These are phyloP conservation scores for Penicillium coprophilum DNA, from an alignment of 495 filamentous ascomycete genomes.

Conservation along the genomic window DNA sequence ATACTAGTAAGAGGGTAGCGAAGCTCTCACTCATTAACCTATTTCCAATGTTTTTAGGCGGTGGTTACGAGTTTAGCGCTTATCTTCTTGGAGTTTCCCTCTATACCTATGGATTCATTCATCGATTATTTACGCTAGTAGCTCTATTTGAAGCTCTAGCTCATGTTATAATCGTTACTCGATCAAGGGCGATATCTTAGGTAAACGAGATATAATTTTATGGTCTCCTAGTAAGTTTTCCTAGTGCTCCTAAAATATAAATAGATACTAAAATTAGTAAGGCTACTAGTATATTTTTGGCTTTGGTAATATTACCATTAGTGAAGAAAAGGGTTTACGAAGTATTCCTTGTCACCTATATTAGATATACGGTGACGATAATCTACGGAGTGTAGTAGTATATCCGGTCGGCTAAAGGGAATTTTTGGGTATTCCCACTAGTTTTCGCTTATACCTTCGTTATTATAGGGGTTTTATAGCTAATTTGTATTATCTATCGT, in stretches of 20 bases:
- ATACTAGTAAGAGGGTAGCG: slow-evolving; percentile 7
- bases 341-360: slow-evolving; percentile 24
- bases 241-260: not conserved
- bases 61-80: slow-evolving; percentile 18
- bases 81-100: slow-evolving; percentile 27
- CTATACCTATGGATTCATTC: slow-evolving; percentile 21
- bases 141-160: slow-evolving; percentile 16
- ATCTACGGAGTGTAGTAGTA: slow-evolving; percentile 15
- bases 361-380: slow-evolving; percentile 15
- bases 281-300: slow-evolving; percentile 17
- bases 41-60: slow-evolving; percentile 15
- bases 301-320: slow-evolving; percentile 19
- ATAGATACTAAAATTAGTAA: slow-evolving; percentile 1
- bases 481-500: slow-evolving; percentile 14
- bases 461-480: slow-evolving; percentile 9
- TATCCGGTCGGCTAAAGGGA: not conserved
- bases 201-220: slow-evolving; percentile 14
- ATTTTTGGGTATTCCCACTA: slow-evolving; percentile 1
- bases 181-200: slow-evolving; percentile 4
- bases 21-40: slow-evolving; percentile 19
- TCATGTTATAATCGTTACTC: slow-evolving; percentile 15
- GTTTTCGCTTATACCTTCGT: slow-evolving; percentile 5
- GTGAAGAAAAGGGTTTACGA: slow-evolving; percentile 23
- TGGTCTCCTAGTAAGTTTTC: slow-evolving; percentile 17
- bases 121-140: slow-evolving; percentile 27